Evolutionary conservation across 1,284 basidiomycete genomes (phyloP), one percentile per base, ranked within the genome.

Genomic region (Puccinia triticina): DNA sequence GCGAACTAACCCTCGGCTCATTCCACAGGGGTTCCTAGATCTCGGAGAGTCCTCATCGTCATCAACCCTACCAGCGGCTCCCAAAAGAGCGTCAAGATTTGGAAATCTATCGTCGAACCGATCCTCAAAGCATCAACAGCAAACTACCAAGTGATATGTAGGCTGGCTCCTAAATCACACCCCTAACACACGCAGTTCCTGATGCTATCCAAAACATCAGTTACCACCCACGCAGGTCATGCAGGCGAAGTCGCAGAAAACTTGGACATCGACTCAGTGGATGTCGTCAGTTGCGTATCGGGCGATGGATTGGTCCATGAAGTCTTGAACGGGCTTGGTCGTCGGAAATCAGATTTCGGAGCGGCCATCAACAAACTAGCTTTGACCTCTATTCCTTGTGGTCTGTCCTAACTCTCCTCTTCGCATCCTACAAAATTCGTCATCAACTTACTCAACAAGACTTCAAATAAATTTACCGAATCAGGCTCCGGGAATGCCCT

Each of bases 241-340:
- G 95, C 93, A 0, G 88, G 88, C 46, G 92, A 94, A 76, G 89
- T 95, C 74, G 92, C 90, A 0, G 89, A 90, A 83, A 88, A 89
- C 0, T 88, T 95, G 43, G 86, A 90, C 0, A 88, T 95, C 0
- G 88, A 90, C 14, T 59, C 83, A 0, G 94, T 91, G 84, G 94
- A 94, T 85, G 94, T 92, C 0, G 87, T 98, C 48, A 90, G 94
- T n/a, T 88, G 91, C 11, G 91, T 96, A 32, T 95, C 94, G 0
- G 96, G 96, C 0, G 96, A 98, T 86, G 96, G 96, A 7, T 89
- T 95, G 61, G 86, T 95, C 11, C 94, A 96, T 86, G 96, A 98
- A 87, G 89, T 96, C n/a, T 86, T 97, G 85, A 98, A 99, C 86
- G 97, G 96, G 1, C 91, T 98, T 73, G 92, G 93, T 0, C 88